Conservation (phyloP, 2,329 filamentous ascomycete genomes). For the Aspergillus sp. region DNA sequence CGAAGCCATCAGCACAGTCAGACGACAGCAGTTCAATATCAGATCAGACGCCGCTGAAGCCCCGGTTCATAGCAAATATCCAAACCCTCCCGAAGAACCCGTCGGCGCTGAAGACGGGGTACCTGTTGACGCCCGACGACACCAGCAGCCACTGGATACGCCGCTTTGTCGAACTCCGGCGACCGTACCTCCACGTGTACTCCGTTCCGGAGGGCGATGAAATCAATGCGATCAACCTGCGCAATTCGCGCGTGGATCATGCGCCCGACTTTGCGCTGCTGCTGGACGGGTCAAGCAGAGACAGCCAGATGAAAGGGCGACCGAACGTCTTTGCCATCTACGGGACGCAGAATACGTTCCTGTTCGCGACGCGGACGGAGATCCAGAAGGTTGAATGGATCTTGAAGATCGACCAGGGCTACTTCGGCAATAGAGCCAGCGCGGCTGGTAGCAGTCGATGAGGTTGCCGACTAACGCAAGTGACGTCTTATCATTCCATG, state of each 20-base stretch:
- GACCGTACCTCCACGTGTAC: slow-evolving; percentile 87
- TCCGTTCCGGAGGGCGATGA: slow-evolving; percentile 79
- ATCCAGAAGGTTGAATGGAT: slow-evolving; percentile 97
- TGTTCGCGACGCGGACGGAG: slow-evolving; percentile 84
- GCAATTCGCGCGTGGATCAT: slow-evolving; percentile 84
- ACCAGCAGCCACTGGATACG: slow-evolving; percentile 74
- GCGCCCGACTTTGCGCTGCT: slow-evolving; percentile 78
- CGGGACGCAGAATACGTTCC: slow-evolving; percentile 85
- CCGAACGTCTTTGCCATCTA: slow-evolving; percentile 88
- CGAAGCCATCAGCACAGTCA: slow-evolving; percentile 11
- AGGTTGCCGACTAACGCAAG: slow-evolving; percentile 5
- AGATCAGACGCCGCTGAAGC: slow-evolving; percentile 37
- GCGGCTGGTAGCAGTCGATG: slow-evolving; percentile 15
- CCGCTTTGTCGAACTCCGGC: slow-evolving; percentile 82
- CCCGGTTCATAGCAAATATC: slow-evolving; percentile 65
- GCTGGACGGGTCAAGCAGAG: slow-evolving; percentile 42
- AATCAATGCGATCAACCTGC: slow-evolving; percentile 76
- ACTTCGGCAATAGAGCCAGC: slow-evolving; percentile 37
- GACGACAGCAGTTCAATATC: slow-evolving; percentile 20
- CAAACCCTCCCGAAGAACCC: slow-evolving; percentile 72
- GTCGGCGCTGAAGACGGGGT: slow-evolving; percentile 73
- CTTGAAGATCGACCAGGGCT: slow-evolving; percentile 80
- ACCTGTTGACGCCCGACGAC: slow-evolving; percentile 74
- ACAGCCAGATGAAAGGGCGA: slow-evolving; percentile 34
- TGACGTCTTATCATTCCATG: slow-evolving; percentile 6